Conservation (phyloP, 2,329 filamentous ascomycete species). For the Claviceps africana region DNA sequence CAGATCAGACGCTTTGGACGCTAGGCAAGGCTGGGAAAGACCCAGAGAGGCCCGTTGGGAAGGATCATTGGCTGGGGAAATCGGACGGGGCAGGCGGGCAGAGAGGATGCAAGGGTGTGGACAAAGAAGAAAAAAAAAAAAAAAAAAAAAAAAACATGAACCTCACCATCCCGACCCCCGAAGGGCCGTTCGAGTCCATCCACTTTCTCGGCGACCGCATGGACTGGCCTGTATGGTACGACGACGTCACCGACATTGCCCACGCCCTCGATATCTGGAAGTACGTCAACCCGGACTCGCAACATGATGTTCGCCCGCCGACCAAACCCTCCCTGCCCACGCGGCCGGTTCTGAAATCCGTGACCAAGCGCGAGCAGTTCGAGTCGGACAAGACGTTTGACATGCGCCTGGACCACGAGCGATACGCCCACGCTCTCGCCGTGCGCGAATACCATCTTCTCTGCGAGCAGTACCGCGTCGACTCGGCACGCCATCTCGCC, state of each 20-base stretch:
- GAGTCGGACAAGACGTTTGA: conserved; percentile 5
- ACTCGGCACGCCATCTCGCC: conserved; percentile 4
- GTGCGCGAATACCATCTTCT: conserved; percentile 4
- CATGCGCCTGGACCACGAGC: conserved; percentile 3
- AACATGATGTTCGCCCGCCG: neutral
- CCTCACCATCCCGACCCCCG: neutral
- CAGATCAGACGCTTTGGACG: too few relatives aligned
- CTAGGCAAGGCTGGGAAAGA: too few relatives aligned
- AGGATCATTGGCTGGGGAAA: too few relatives aligned
- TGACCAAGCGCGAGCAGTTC: neutral
- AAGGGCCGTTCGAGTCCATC: conserved; percentile 2
- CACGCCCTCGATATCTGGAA: conserved; percentile 5
- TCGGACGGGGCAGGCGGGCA: too few relatives aligned
- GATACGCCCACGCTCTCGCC: conserved; percentile 2
- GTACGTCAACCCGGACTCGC: conserved; percentile 6
- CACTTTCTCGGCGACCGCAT: conserved; percentile 2
- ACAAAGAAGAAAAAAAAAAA: too few relatives aligned
- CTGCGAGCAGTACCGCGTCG: conserved; percentile 6
- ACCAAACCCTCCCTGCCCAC: conserved; percentile 1
- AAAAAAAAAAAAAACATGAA: neutral
- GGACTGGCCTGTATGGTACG: conserved; percentile 7
- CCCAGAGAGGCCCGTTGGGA: too few relatives aligned
- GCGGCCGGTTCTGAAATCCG: neutral
- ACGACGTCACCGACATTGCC: conserved; percentile 4
- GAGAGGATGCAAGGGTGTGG: neutral